Conservation (phyloP, 2,329 filamentous ascomycete species). For the Boeremia lycopersici region DNA sequence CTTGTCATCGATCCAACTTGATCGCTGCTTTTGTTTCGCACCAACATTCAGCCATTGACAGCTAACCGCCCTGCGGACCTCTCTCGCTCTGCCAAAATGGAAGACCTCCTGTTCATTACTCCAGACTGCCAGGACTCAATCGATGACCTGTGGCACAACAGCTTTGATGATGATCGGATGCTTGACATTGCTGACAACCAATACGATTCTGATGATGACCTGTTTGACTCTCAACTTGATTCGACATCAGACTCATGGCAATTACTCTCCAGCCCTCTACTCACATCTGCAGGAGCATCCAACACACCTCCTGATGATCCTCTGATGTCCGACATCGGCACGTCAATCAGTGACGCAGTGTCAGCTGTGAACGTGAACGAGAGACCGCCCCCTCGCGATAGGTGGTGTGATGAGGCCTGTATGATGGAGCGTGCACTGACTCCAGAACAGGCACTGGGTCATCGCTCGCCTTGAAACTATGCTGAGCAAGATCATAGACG, state of each 20-base stretch:
- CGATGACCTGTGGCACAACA: constrained; percentile 19
- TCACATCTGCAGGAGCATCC: neutral
- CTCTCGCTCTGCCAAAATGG: constrained; percentile 19
- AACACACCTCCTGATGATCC: neutral
- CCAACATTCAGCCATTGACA: neutral
- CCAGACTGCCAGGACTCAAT: constrained; percentile 24
- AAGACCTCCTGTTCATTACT: constrained; percentile 41
- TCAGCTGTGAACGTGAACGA: neutral
- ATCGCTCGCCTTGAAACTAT: constrained; percentile 63
- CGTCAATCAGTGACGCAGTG: neutral
- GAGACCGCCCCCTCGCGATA: constrained; percentile 14
- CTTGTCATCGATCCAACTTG: neutral
- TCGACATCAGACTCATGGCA: constrained; percentile 15
- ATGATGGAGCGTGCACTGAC: constrained; percentile 10
- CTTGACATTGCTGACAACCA: constrained; percentile 18
- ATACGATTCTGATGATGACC: neutral
- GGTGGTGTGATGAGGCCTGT: constrained; percentile 6
- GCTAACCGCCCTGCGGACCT: neutral
- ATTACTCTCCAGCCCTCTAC: constrained; percentile 5
- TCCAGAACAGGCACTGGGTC: constrained; percentile 41
- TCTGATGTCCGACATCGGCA: neutral
- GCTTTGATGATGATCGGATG: constrained; percentile 32
- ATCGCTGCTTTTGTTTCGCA: neutral
- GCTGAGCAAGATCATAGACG: constrained; percentile 59
- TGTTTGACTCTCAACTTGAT: constrained; percentile 8